These are phyloP conservation scores for Aegilops tauschii DNA, from an alignment of 176 grass and related monocot species.

Conservation along the genomic window DNA sequence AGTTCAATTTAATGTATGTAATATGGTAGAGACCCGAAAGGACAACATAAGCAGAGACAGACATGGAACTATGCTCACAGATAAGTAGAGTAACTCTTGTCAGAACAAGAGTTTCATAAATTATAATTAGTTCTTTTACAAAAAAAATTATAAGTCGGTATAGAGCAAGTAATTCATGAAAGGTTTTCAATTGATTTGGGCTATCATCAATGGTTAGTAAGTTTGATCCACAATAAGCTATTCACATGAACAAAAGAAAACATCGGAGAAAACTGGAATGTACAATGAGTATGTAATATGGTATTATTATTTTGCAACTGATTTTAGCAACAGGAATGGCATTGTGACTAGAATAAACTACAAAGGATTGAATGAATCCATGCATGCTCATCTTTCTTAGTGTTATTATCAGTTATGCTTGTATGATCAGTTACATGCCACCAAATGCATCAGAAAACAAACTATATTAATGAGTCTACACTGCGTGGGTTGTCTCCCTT, in stretches of 20 bases:
- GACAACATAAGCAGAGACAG: background rate
- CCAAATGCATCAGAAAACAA: background rate
- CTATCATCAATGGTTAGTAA: background rate
- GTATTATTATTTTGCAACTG: background rate
- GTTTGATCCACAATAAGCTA: background rate
- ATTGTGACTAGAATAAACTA: background rate
- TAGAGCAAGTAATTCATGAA: background rate
- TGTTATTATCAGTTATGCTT: constrained; percentile 11
- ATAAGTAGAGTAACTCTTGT: background rate
- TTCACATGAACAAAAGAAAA: background rate
- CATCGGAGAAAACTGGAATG: background rate
- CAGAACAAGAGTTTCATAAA: background rate
- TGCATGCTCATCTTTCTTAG: background rate
- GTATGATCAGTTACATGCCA: background rate
- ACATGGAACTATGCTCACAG: background rate
- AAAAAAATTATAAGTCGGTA: background rate
- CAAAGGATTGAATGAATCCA: background rate
- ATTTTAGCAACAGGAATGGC: background rate
- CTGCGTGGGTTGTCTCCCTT: background rate
- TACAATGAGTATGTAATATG: background rate
- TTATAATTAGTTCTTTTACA: background rate
- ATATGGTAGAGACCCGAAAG: background rate
- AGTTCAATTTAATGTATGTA: background rate
- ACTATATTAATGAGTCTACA: background rate
- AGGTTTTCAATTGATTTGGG: background rate